Base-by-base conservation (phyloP, 1,139 yeast genomes). In the Saccharomyces hybrid region DNA sequence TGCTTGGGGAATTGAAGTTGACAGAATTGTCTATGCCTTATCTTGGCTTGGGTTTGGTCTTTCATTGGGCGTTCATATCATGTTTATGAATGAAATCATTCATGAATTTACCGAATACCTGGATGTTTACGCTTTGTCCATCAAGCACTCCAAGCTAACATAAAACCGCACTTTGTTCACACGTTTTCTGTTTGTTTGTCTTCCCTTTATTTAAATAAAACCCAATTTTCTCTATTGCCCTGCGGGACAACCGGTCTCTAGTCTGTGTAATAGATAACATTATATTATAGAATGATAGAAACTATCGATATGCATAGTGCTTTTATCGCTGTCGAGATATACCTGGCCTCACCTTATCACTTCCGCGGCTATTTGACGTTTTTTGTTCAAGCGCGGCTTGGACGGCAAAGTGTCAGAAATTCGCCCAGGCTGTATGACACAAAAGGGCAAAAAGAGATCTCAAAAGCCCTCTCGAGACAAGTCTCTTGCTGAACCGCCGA, bases 111-210 rank as follows among this genome's bases (percentile, higher is more conserved):
- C 97, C 26, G 74, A 78, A 3, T 89, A 80, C 68, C 76, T 91
- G 62, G 97, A 89, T 69, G 89, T 90, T 61, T 88, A 86, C 71
- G 93, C 96, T 11, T 76, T 91, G 61, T 77, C 85, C 49, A 89
- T 91, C 66, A 90, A 90, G 70, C 90, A 89, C 70, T 88, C 86
- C 66, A 83, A 81, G 67, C 20, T 27, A 11, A 85, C 67, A 93
- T 89, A 62, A 93, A 16, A 16, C 20, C 2, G 5, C 5, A 16
- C 11, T 16, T 38, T 7, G 25, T 9, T 4, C 13, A 3, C 23
- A 38, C 25, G 2, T 5, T 75, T 69, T 90, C 20, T 16, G 20
- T 2, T 16, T 16, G 20, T 16, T 16, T 16, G 20, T 2, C 20
- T 16, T 16, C 2, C 20, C 20, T 97, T 63, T 84, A 93, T 54